Evolutionary conservation across 148 eudicot genomes (phyloP), one percentile per base, ranked within the genome.

Genomic region (Chenopodium suecicum): DNA sequence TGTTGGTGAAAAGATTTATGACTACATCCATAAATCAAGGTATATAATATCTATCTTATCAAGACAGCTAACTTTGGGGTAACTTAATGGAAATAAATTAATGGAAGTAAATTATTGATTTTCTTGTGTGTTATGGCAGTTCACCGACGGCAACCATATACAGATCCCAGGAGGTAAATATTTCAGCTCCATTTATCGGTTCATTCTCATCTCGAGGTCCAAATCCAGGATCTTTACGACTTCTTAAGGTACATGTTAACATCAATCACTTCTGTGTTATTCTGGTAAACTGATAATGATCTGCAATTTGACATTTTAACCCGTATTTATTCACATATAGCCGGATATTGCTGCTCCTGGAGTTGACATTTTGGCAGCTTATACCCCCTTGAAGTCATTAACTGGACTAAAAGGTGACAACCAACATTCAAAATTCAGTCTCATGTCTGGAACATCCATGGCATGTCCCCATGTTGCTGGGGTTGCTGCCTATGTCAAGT

Each of bases 361-460:
- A 4, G 82, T 93, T 48, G 97, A 92, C 83, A 93, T 95, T 73
- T 86, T 95, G 81, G 98, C 98, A 73, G 78, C 98, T 37, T 95
- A 91, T 86, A 94, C 95, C 4, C 95, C 94, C 29, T 41, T 94
- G 73, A 90, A 69, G 83, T 83, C 98, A 27, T 86, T 94, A 66
- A 94, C 97, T 0, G 97, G 97, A 23, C 54, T 86, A 54, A 84
- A 90, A 87, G 98, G 97, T 1, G 98, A 94, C 76, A 91, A 86
- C 8, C 89, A 84, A 72, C 82, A 83, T 74, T 91, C 98, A 4
- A 89, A 94, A 67, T 94, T 94, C 84, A 88, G 88, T 60, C 37
- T 94, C 77, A 91, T 91, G 95, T 94, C 98, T 11, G 98, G 98
- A 20, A 94, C 98, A 68, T 94, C 98, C 63, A 94, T 94, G 98